phyloP scores from a whole-genome alignment of 768 basidiomycete genomes.

The Tricholoma flavovirens region DNA sequence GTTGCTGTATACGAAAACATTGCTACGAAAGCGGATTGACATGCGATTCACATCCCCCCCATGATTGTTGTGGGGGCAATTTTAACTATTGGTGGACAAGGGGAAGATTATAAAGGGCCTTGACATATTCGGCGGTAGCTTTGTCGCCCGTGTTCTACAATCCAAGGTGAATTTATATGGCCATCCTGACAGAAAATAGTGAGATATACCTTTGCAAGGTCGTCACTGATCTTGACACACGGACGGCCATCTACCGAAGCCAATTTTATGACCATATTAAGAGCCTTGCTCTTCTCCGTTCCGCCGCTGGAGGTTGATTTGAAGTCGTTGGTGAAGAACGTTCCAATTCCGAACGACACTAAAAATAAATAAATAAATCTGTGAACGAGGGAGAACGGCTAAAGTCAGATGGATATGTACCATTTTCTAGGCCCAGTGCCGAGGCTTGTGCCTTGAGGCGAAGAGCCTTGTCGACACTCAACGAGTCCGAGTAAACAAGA shows the following conservation, averaged over 20 bases:
- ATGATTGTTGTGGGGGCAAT: background rate
- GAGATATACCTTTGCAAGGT: conserved; percentile 63
- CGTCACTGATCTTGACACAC: conserved; percentile 94
- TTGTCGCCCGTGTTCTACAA: conserved; percentile 63
- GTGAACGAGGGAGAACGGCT: conserved; percentile 1
- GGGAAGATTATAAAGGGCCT: conserved; percentile 41
- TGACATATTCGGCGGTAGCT: conserved; percentile 54
- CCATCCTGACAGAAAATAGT: conserved; percentile 1
- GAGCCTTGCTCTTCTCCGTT: conserved; percentile 61
- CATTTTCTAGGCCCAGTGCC: conserved; percentile 59
- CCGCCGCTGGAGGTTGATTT: conserved; percentile 33
- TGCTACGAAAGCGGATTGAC: background rate
- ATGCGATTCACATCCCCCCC: background rate
- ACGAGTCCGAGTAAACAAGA: conserved; percentile 80
- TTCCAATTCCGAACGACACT: conserved; percentile 95
- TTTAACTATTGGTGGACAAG: background rate
- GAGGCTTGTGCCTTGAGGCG: conserved; percentile 66
- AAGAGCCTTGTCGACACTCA: conserved; percentile 68
- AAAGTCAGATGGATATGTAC: conserved; percentile 29
- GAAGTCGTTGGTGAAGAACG: conserved; percentile 90
- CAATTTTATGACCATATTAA: conserved; percentile 96
- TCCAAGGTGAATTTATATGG: background rate
- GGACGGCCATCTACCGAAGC: conserved; percentile 63
- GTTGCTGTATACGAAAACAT: background rate
- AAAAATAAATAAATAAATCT: no score